Conservation (phyloP, 1,139 yeast species). For the Taiozyma sp. region DNA sequence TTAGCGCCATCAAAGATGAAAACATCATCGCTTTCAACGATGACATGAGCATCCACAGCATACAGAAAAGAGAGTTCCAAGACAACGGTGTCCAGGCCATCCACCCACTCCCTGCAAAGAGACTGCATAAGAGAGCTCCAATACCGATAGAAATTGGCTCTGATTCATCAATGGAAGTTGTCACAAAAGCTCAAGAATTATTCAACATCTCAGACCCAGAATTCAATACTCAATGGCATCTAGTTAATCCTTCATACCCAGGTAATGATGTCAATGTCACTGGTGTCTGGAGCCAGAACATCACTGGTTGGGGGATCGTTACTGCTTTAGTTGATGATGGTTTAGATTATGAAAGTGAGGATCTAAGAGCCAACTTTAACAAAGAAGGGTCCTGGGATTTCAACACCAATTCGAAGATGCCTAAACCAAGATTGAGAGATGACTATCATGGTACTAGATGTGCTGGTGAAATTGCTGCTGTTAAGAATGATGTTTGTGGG, state of each 20-base stretch:
- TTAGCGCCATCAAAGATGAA: conserved; percentile 42
- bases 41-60: conserved; percentile 11
- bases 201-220: conserved; percentile 74
- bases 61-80: conserved; percentile 27
- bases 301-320: conserved; percentile 77
- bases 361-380: conserved; percentile 66
- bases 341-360: conserved; percentile 71
- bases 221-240: conserved; percentile 85
- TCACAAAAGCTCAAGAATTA: conserved; percentile 40
- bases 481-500: conserved; percentile 79
- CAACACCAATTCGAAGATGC: conserved; percentile 68
- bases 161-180: conserved; percentile 43
- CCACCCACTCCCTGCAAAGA: conserved; percentile 18
- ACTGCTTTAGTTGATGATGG: conserved; percentile 96
- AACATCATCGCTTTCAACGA: conserved; percentile 4
- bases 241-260: conserved; percentile 62
- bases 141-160: conserved; percentile 20
- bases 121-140: conserved; percentile 26
- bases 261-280: conserved; percentile 87
- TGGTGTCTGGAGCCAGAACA: conserved; percentile 77
- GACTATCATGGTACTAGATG: conserved; percentile 98
- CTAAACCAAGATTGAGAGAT: conserved; percentile 74
- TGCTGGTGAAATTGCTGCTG: conserved; percentile 96
- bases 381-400: conserved; percentile 87
- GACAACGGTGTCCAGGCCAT: conserved; percentile 24